Base-by-base conservation (phyloP, 176 grass and related monocot species). In the Aegilops sharonensis region DNA sequence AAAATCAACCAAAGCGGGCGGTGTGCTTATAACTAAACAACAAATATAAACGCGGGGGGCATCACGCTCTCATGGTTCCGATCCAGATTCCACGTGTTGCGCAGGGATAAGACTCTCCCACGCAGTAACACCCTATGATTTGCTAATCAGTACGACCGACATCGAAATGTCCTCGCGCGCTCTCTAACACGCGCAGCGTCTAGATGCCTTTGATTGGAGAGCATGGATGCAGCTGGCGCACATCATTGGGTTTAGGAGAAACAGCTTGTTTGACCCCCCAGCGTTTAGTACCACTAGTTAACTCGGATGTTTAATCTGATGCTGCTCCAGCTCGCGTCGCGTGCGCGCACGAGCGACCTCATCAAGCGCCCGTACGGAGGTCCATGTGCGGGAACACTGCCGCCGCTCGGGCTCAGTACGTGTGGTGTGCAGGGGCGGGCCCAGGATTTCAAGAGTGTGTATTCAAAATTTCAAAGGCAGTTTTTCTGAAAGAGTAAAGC, bases 31-130 rank as follows among this genome's bases (percentile, higher is more conserved):
- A 42, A 42, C 1, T 79, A 45, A 60, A 81, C 40, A 54, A 65
- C 57, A 52, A 74, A 17, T 73, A 6, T 20, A 6, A 34, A 80
- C 70, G 12, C 5, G 7, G 14, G 48, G 59, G 10, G 1, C 20
- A 85, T 21, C 84, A 40, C 84, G 64, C 78, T 90, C 83, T 77
- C 48, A 78, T 11, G 1, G 21, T 1, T 54, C 63, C 35, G 47
- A 54, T 78, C 87, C 81, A 90, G 79, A 90, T 79, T 87, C 73
- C 79, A 21, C 79, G 64, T 78, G 78, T 25, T 69, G 20, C 9
- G 31, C 9, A 59, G 64, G 2, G 65, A 75, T 21, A 67, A 42
- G 9, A 2, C 66, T 24, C 11, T 68, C 27, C 82, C 77, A 78
- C 64, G 71, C 40, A 50, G 25, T 24, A 79, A 52, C 88, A 82